Evolutionary conservation across 164 flowering plant genomes (phyloP).

Genomic region (Stephania cephalantha): DNA sequence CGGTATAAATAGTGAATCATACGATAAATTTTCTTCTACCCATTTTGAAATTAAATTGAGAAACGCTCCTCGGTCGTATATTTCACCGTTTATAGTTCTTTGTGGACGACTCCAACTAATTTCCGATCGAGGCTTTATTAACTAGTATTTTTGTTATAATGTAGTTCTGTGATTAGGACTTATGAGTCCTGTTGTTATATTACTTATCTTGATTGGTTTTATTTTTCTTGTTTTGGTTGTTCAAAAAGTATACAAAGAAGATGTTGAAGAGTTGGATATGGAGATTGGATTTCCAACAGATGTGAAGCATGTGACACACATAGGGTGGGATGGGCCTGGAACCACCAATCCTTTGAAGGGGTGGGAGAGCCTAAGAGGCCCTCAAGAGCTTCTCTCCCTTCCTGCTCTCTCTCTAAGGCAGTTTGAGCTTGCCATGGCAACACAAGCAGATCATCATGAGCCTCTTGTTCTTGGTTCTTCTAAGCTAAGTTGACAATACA

Average conservation of each 20-base stretch:
- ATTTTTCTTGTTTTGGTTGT: neutral
- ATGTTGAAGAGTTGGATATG: conserved; percentile 32
- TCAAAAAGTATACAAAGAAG: conserved; percentile 44
- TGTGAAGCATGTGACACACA: conserved; percentile 84
- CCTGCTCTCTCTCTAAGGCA: conserved; percentile 38
- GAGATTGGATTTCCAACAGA: conserved; percentile 86
- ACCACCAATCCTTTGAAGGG: conserved; percentile 30
- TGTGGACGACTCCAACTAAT: too few relatives aligned
- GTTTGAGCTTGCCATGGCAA: conserved; percentile 50
- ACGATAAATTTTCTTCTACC: too few relatives aligned
- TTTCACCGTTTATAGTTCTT: too few relatives aligned
- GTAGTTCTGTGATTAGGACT: too few relatives aligned
- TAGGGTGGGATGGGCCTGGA: conserved; percentile 66
- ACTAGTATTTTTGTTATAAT: too few relatives aligned
- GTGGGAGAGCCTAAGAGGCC: conserved; percentile 44
- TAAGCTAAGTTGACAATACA: neutral
- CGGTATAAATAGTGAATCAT: too few relatives aligned
- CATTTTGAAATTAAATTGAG: too few relatives aligned
- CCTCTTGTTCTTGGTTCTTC: conserved; percentile 23
- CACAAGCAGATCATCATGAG: conserved; percentile 23
- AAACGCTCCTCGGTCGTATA: too few relatives aligned
- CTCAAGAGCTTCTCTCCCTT: conserved; percentile 25
- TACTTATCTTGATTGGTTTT: neutral
- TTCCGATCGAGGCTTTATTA: too few relatives aligned
- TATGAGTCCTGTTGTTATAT: too few relatives aligned